Conservation (phyloP, 495 filamentous ascomycete species). For the Podospora bellae-mahoneyi region DNA sequence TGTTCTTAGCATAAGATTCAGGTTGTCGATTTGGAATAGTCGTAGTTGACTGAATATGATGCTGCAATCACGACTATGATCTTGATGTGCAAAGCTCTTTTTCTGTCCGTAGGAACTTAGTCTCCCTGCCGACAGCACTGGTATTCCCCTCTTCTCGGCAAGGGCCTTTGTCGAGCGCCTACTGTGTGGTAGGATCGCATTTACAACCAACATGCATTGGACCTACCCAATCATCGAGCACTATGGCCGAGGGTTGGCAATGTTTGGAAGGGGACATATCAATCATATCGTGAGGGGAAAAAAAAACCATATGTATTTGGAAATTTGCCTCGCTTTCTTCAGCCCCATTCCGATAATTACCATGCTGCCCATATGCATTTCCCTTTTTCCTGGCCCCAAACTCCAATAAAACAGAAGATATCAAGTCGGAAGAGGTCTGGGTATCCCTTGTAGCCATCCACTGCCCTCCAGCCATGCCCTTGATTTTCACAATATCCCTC, state of each 20-base stretch:
- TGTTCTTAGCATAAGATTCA: not conserved
- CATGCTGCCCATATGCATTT: not conserved
- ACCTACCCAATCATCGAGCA: not conserved
- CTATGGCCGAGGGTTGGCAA: not conserved
- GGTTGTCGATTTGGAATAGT: not conserved
- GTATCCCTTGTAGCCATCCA: not conserved
- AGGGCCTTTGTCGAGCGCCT: too few relatives aligned
- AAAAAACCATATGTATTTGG: not conserved
- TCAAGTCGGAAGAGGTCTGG: not conserved
- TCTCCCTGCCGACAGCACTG: not conserved
- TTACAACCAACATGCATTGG: not conserved
- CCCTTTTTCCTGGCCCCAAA: not conserved
- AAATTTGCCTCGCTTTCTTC: not conserved
- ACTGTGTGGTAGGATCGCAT: not conserved
- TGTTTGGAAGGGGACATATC: not conserved
- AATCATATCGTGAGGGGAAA: not conserved
- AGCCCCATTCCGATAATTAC: not conserved
- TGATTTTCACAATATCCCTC: not conserved
- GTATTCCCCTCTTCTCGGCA: not conserved
- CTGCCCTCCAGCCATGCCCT: not conserved
- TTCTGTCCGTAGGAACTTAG: not conserved
- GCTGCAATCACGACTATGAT: not conserved
- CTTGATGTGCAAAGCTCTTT: not conserved
- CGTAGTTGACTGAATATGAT: not conserved
- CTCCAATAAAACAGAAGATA: not conserved